Conservation (phyloP, 805 yeast species). For the Kregervanrija pseudodelftensis region DNA sequence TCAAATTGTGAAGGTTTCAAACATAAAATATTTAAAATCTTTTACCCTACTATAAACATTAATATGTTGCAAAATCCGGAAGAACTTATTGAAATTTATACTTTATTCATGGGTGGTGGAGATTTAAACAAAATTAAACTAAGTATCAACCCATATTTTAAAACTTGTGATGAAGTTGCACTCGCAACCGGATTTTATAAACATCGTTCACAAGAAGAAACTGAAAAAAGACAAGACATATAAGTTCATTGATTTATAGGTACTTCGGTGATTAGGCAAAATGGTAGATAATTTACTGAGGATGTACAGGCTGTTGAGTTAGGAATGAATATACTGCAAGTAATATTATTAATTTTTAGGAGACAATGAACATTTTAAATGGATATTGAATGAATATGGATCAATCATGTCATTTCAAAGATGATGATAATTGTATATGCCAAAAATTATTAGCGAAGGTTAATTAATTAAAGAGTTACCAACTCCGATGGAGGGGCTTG, state of each 20-base stretch:
- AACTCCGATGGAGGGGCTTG: slow-evolving; percentile 47
- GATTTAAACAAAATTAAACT: slow-evolving; percentile 21
- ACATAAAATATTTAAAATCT: not conserved
- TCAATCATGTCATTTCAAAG: slow-evolving; percentile 70
- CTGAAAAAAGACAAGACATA: slow-evolving; percentile 38
- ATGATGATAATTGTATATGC: slow-evolving; percentile 29
- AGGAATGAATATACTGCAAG: slow-evolving; percentile 37
- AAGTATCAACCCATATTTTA: slow-evolving; percentile 17
- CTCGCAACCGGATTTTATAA: slow-evolving; percentile 16
- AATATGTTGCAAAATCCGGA: slow-evolving; percentile 8
- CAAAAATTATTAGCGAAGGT: slow-evolving; percentile 17
- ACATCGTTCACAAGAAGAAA: slow-evolving; percentile 12
- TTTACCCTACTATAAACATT: slow-evolving; percentile 11
- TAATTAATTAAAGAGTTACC: slow-evolving; percentile 17
- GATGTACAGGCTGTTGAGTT: slow-evolving; percentile 34
- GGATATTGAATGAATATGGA: slow-evolving; percentile 65
- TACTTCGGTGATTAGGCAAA: slow-evolving; percentile 36
- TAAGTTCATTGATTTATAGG: slow-evolving; percentile 61
- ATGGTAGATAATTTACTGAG: slow-evolving; percentile 29
- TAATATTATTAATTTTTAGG: slow-evolving; percentile 50
- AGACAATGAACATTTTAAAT: slow-evolving; percentile 35
- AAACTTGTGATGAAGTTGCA: slow-evolving; percentile 28
- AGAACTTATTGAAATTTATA: slow-evolving; percentile 12
- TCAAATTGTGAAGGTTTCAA: slow-evolving; percentile 17
- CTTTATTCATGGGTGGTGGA: slow-evolving; percentile 18